Percentiles rank a stretch among this genome's conserved stretches.
Conservation (phyloP, 345 rosid genomes). For the Nasturtium officinale region DNA sequence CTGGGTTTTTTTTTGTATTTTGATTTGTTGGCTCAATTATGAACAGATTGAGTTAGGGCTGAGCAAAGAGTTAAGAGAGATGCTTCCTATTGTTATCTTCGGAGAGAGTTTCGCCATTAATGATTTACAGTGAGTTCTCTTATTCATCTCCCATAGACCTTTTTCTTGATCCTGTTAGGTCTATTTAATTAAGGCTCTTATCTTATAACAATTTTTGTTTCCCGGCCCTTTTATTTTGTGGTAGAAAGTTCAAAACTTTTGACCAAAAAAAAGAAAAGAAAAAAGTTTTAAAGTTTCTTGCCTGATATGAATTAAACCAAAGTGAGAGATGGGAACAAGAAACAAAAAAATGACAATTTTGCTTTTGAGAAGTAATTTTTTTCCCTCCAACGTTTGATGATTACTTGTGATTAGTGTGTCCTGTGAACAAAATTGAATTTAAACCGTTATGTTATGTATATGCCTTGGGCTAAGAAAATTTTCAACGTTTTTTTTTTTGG, state of each 20-base stretch:
- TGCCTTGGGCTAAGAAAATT: neutral
- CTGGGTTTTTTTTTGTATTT: conserved; percentile 13
- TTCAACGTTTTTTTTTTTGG: neutral
- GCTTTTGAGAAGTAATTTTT: neutral
- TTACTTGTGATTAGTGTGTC: neutral
- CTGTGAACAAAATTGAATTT: neutral
- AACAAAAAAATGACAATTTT: neutral
- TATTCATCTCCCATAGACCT: neutral
- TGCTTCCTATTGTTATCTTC: conserved; percentile 78
- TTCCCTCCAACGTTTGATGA: neutral
- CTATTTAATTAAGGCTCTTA: no score
- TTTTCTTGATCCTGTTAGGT: no score
- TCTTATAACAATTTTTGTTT: no score
- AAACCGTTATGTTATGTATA: conserved; percentile 3
- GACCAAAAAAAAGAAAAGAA: no score
- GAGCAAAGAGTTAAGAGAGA: conserved; percentile 75
- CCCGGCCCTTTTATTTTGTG: no score
- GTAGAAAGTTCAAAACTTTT: no score
- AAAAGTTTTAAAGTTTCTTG: neutral
- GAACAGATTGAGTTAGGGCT: conserved; percentile 68
- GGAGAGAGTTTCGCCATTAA: conserved; percentile 69
- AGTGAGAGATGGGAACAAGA: neutral
- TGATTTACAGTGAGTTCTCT: conserved; percentile 67
- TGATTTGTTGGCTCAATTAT: neutral
- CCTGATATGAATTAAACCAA: conserved; percentile 3